phyloP scores from a whole-genome alignment of 306 rosid species.

The Carpinus viminea region DNA sequence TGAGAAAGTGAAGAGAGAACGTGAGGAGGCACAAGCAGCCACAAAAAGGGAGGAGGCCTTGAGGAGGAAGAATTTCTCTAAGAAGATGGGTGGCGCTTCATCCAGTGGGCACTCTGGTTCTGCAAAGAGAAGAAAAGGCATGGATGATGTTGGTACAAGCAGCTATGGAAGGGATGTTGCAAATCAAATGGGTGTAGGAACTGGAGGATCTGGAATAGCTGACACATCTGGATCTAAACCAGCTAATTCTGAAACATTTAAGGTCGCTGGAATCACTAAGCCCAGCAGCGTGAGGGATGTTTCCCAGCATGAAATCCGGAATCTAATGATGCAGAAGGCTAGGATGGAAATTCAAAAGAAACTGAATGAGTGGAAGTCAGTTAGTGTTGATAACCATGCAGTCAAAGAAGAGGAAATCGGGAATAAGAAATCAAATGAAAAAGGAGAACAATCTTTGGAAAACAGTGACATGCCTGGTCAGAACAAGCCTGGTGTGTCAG shows the following conservation, averaged over 20 bases:
- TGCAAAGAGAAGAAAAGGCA: slow-evolving; percentile 65
- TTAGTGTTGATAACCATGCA: slow-evolving; percentile 17
- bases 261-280: slow-evolving; percentile 31
- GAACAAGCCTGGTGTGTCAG: slow-evolving; percentile 1
- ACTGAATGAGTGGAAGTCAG: slow-evolving; percentile 41
- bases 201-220: slow-evolving; percentile 39
- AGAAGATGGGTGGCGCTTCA: slow-evolving; percentile 39
- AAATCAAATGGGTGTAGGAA: slow-evolving; percentile 45
- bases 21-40: slow-evolving; percentile 90
- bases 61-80: slow-evolving; percentile 62
- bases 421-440: slow-evolving; percentile 23
- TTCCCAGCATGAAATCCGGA: slow-evolving; percentile 46
- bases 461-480: neutral
- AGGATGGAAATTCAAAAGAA: slow-evolving; percentile 57
- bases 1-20: slow-evolving; percentile 87
- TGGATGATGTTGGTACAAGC: slow-evolving; percentile 46
- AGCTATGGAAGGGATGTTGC: slow-evolving; percentile 34
- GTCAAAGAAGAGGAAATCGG: slow-evolving; percentile 19
- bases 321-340: slow-evolving; percentile 58
- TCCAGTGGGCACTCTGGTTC: slow-evolving; percentile 43
- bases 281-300: slow-evolving; percentile 31
- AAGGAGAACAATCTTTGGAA: slow-evolving; percentile 26
- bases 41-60: slow-evolving; percentile 53
- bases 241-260: slow-evolving; percentile 23
- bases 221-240: slow-evolving; percentile 32